phyloP scores from a whole-genome alignment of 176 grass and related monocot species.

The Saccharum officinarum region DNA sequence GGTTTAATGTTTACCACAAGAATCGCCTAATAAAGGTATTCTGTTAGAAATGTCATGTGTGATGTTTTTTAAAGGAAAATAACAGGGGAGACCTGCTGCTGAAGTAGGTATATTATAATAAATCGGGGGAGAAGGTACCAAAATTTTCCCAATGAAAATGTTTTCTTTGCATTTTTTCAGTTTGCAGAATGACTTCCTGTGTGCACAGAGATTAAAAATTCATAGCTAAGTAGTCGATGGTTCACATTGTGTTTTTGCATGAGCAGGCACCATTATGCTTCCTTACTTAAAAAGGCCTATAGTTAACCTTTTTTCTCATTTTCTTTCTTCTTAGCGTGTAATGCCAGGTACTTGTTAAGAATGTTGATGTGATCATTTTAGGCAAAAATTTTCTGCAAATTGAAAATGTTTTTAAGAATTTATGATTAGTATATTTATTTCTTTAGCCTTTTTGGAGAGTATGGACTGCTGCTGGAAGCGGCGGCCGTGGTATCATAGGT shows the following conservation, averaged over 20 bases:
- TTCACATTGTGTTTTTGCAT: background rate
- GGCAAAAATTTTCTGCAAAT: background rate
- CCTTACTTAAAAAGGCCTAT: background rate
- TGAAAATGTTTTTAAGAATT: slow-evolving; percentile 1
- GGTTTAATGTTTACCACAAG: slow-evolving; percentile 98
- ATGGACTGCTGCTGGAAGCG: slow-evolving; percentile 79
- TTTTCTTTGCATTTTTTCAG: background rate
- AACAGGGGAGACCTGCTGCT: background rate
- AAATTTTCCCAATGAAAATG: background rate
- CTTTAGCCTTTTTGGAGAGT: slow-evolving; percentile 97
- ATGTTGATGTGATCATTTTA: background rate
- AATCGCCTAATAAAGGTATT: slow-evolving; percentile 94
- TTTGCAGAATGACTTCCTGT: slow-evolving; percentile 7
- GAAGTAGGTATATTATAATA: background rate
- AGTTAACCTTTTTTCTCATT: background rate
- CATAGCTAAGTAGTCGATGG: background rate
- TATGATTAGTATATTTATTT: slow-evolving; percentile 36
- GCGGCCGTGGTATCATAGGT: slow-evolving; percentile 94
- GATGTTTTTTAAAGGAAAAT: background rate
- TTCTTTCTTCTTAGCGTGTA: background rate
- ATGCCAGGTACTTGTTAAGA: background rate
- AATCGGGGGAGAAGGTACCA: background rate
- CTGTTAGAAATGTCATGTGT: background rate
- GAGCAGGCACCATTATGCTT: background rate
- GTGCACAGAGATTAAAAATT: background rate